Base-by-base conservation (phyloP, 1,284 basidiomycete genomes). In the Wolfiporia cocos region DNA sequence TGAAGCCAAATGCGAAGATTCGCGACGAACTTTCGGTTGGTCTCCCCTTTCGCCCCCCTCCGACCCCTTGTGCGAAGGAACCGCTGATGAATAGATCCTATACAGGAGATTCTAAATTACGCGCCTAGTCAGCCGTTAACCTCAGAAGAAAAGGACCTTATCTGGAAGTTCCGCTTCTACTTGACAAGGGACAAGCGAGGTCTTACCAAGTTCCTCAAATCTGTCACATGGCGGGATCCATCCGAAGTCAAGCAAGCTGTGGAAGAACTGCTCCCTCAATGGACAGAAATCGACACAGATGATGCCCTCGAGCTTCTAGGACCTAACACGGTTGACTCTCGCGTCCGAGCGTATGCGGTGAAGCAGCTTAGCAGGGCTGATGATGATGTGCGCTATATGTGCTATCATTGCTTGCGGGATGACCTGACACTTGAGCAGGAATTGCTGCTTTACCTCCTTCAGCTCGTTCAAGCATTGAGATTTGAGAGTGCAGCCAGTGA, bases 141-240 rank as follows among this genome's bases (percentile, higher is more conserved):
- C 1, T 83, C 92, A 0, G 86, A 93, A 54, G 95, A 99, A 66
- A 96, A 95, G 61, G 95, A 99, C 52, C 66, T 95, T 14, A 83
- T 99, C 19, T 99, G 96, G 96, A 94, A 96, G 59, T 99, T 96
- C 74, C 81, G 96, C 9, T 99, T 98, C 67, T 99, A 97, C 53
- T 79, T 99, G 12, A 81, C 86, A 0, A 72, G 92, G 21, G 90
- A 94, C 60, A 92, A 92, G 60, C 79, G 86, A 15, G 92, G 90
- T 3, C 73, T 99, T 21, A 99, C 95, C 24, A 99, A 99, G 64
- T 99, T 99, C 66, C 74, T 99, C 46, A 98, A 95, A 65, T 94
- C 92, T 22, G 96, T 99, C 21, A 93, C 93, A 7, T 99, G 96
- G 96, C 77, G 90, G 32, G 96, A 99, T 60, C 78, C 86, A 0